Evolutionary conservation across 139 green algal species (phyloP).

Genomic region (Astrephomene gubernaculifera): DNA sequence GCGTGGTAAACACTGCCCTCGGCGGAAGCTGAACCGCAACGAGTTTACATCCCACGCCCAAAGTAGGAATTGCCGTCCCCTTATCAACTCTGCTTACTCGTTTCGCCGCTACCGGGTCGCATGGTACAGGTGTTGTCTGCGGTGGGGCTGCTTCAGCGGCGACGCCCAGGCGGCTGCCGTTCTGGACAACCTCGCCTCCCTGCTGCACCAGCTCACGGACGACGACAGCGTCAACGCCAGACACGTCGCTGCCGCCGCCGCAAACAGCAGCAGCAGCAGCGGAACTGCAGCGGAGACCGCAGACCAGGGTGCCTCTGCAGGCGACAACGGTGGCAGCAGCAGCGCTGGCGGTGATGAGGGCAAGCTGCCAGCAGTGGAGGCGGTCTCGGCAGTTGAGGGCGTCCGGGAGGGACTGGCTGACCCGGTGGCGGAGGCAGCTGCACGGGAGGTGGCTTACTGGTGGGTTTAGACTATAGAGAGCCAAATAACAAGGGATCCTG

Average conservation of each 20-base stretch:
- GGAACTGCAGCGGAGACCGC: too few relatives aligned
- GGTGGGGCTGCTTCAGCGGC: slow-evolving; percentile 12
- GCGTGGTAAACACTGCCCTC: too few relatives aligned
- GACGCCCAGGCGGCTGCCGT: slow-evolving; percentile 5
- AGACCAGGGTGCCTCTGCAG: too few relatives aligned
- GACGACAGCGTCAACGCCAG: slow-evolving; percentile 14
- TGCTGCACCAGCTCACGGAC: slow-evolving; percentile 17
- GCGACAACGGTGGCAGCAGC: background rate
- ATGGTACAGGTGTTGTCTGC: slow-evolving; percentile 42
- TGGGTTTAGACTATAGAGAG: too few relatives aligned
- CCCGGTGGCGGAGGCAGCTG: background rate
- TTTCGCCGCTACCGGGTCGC: too few relatives aligned
- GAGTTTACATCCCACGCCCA: too few relatives aligned
- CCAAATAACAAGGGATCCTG: too few relatives aligned
- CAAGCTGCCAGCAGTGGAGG: background rate
- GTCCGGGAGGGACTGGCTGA: background rate
- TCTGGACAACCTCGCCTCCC: slow-evolving; percentile 1
- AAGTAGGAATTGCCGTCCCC: too few relatives aligned
- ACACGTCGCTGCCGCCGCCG: background rate
- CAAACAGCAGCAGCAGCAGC: too few relatives aligned
- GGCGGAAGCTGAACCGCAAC: too few relatives aligned
- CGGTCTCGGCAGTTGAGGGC: background rate
- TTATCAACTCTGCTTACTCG: too few relatives aligned
- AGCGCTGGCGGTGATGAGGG: background rate
- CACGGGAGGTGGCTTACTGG: slow-evolving; percentile 34